These are phyloP conservation scores for Blakeslea trispora DNA, from an alignment of 371 early-diverging fungal species.

Conservation along the genomic window DNA sequence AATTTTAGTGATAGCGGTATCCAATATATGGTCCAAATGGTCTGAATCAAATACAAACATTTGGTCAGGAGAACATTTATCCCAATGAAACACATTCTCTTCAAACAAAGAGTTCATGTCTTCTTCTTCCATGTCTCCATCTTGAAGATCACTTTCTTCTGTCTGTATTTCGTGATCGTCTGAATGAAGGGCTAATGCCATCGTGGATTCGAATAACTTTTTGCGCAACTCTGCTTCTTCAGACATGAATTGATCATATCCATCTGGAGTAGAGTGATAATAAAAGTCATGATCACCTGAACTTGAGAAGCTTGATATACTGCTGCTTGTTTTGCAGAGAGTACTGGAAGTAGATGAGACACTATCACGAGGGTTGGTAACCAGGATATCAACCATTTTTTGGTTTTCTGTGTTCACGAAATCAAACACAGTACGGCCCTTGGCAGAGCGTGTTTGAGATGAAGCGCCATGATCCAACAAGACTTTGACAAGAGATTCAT, in stretches of 20 bases:
- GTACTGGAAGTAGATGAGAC: constrained; percentile 54
- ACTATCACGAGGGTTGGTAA: constrained; percentile 61
- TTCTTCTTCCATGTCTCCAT: constrained; percentile 18
- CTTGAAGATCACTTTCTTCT: constrained; percentile 23
- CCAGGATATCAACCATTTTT: constrained; percentile 60
- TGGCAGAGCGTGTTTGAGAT: constrained; percentile 65
- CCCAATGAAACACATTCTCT: constrained; percentile 67
- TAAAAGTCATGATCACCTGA: constrained; percentile 46
- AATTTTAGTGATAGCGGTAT: constrained; percentile 67
- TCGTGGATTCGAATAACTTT: constrained; percentile 42
- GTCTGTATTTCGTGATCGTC: constrained; percentile 17
- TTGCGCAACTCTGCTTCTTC: constrained; percentile 53
- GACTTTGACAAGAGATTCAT: constrained; percentile 72
- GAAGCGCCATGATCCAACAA: constrained; percentile 82
- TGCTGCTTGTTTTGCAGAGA: constrained; percentile 29
- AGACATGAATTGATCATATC: constrained; percentile 47
- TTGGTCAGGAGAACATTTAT: constrained; percentile 77
- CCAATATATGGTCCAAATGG: constrained; percentile 70
- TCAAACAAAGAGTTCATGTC: constrained; percentile 26
- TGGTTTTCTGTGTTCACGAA: constrained; percentile 65
- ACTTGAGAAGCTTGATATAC: constrained; percentile 29
- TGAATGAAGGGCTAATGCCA: constrained; percentile 22
- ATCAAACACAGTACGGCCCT: constrained; percentile 82
- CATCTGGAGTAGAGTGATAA: constrained; percentile 50
- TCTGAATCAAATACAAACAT: constrained; percentile 15